Conservation (phyloP, 1,139 yeast genomes). For the Ogataea hybrid region DNA sequence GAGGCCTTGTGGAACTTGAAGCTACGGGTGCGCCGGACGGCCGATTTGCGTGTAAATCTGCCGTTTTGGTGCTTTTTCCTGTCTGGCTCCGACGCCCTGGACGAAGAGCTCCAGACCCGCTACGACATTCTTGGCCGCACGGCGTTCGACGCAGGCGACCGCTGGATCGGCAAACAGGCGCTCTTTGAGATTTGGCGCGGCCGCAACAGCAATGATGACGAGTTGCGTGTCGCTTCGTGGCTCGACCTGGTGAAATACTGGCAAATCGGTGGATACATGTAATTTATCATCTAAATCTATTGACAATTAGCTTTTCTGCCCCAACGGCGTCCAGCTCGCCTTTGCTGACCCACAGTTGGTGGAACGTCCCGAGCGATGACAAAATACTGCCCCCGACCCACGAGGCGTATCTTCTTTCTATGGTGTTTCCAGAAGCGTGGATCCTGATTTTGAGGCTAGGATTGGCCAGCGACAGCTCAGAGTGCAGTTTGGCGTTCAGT, state of each 20-base stretch:
- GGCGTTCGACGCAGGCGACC: constrained; percentile 35
- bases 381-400: constrained; percentile 97
- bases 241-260: constrained; percentile 55
- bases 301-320: constrained; percentile 69
- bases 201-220: constrained; percentile 29
- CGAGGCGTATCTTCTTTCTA: constrained; percentile 80
- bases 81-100: constrained; percentile 45
- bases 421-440: constrained; percentile 81
- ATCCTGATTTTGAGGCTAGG: constrained; percentile 93
- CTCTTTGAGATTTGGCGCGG: constrained; percentile 52
- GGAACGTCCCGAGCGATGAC: constrained; percentile 92
- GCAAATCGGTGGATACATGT: constrained; percentile 38
- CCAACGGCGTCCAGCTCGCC: constrained; percentile 93
- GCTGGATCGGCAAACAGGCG: constrained; percentile 55
- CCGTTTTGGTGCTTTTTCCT: constrained; percentile 50
- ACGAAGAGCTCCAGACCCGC: constrained; percentile 29
- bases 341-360: constrained; percentile 93
- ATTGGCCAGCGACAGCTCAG: constrained; percentile 67
- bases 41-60: constrained; percentile 30
- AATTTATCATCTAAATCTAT: constrained; percentile 57
- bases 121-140: constrained; percentile 36
- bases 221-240: constrained; percentile 45
- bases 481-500: constrained; percentile 73
- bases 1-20: constrained; percentile 32
- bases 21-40: constrained; percentile 16